Evolutionary conservation across 192 early-diverging fungal genomes (phyloP), one percentile per base, ranked within the genome.

Genomic region (Podochytrium sp.): DNA sequence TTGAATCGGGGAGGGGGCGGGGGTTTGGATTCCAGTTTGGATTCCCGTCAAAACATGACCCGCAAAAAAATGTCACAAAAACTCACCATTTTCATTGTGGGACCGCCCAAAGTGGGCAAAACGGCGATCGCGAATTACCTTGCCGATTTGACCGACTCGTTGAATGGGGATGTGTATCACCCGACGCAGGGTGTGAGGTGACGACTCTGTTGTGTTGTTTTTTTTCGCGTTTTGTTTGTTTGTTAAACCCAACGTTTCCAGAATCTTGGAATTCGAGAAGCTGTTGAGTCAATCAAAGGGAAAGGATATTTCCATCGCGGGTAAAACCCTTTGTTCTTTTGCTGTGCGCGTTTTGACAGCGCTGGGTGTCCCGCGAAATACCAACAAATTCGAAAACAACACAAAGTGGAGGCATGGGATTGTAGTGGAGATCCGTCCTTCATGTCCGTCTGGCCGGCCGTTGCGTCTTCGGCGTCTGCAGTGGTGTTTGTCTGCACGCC

Each of bases 371-470:
- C n/a, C n/a, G n/a, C n/a, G n/a, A n/a, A n/a, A n/a, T n/a, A n/a
- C n/a, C n/a, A n/a, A n/a, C n/a, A n/a, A n/a, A n/a, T n/a, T n/a
- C n/a, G n/a, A n/a, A n/a, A n/a, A n/a, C n/a, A n/a, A n/a, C n/a
- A n/a, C n/a, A 3, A 49, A 79, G 79, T 81, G 12, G 83, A 85
- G 58, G 50, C 80, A 37, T 85, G 83, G 83, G 83, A 85, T 65
- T 85, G 83, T 71, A 77, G 76, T 52, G 83, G 83, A 16, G 77
- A 85, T 68, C 65, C 76, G 12, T 39, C 75, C 63, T 75, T 71
- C 39, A 69, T 75, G 49, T 74, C 49, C 33, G 35, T 53, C 23
- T 80, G 79, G 83, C 74, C 65, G 35, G 65, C 80, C 32, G 70
- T 84, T 35, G 57, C 83, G 33, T 65, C 70, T 18, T 53, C 65